Percentiles rank a stretch among this genome's conserved stretches.
phyloP scores from a whole-genome alignment of 352 stramenopile species.

The Phytophthora constricta region DNA sequence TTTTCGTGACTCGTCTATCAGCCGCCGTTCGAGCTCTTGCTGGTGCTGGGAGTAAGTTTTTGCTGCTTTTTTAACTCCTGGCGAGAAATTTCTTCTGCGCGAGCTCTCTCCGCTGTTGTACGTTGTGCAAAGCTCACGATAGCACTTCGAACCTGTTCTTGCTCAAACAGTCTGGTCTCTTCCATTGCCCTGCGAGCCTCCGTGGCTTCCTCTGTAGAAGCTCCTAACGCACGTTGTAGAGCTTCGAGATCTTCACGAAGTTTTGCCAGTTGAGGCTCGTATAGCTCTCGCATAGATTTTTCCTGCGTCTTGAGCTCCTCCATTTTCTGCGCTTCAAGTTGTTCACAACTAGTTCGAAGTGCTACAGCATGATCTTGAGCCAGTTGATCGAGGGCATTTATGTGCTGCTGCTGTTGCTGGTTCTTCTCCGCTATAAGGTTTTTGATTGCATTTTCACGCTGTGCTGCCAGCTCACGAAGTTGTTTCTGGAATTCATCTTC shows the following conservation, averaged over 20 bases:
- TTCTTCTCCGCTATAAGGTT: slow-evolving; percentile 30
- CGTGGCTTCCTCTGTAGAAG: slow-evolving; percentile 14
- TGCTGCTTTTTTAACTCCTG: slow-evolving; percentile 21
- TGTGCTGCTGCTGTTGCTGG: slow-evolving; percentile 25
- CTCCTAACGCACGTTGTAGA: slow-evolving; percentile 18
- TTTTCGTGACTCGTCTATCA: slow-evolving; percentile 24
- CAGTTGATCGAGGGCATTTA: slow-evolving; percentile 26
- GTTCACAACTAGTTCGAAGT: slow-evolving; percentile 13
- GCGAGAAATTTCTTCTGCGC: slow-evolving; percentile 7
- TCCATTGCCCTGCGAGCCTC: slow-evolving; percentile 25
- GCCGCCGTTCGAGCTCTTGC: slow-evolving; percentile 21
- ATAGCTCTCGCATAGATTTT: slow-evolving; percentile 24
- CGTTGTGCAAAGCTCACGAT: slow-evolving; percentile 20
- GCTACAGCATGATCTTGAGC: slow-evolving; percentile 23
- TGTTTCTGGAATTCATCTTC: slow-evolving; percentile 49
- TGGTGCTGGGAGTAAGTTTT: slow-evolving; percentile 6
- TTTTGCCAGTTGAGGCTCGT: slow-evolving; percentile 33
- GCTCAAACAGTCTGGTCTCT: slow-evolving; percentile 33
- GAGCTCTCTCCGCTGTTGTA: slow-evolving; percentile 7
- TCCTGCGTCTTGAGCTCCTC: slow-evolving; percentile 27
- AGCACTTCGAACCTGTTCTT: slow-evolving; percentile 40
- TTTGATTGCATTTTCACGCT: slow-evolving; percentile 34
- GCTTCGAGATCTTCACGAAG: slow-evolving; percentile 29
- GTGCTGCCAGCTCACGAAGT: slow-evolving; percentile 37
- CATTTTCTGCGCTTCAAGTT: slow-evolving; percentile 27